Evolutionary conservation across 306 rosid species (phyloP), one percentile per base, ranked within the genome.

Genomic region (Erythrophleum fordii): DNA sequence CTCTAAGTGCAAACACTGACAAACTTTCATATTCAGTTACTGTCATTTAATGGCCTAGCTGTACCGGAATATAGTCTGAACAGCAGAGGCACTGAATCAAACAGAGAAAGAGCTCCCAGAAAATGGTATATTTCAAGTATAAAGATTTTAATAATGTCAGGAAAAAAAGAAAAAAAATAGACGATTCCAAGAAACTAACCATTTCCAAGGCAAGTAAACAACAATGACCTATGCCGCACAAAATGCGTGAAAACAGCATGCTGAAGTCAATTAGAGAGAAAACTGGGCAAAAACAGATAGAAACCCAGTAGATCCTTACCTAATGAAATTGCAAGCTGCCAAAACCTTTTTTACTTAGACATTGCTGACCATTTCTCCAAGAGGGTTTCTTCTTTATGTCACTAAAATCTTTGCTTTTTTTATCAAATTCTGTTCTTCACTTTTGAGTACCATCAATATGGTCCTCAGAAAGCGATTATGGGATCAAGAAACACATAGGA

Each of bases 141-240:
- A 46, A 46, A 51, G 67, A 79, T 66, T 28, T 70, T 18, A 67
- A 46, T 20, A 49, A 65, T 23, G n/a, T 41, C 34, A 16, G 23
- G 28, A 68, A 39, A 20, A 76, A 25, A 34, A 12, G 31, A 11
- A 29, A 2, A 9, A 44, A 44, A 62, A 16, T 11, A 84, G 60
- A 71, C 60, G 65, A 77, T 31, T 77, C 37, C 17, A 41, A 75
- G 78, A 71, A 80, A 72, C 83, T 72, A 58, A 76, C 79, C 82
- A 79, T 82, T 81, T 75, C 72, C 68, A 70, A 72, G 52, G 61
- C 74, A 78, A 37, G 77, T 39, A 68, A 77, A 62, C n/a, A 70
- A 20, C 66, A 65, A 75, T 62, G 68, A 56, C 25, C 52, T 52
- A 53, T 67, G 45, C 12, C 64, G 76, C 77, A 62, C 41, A 69